Percentiles rank a stretch among this genome's conserved stretches.
Conservation (phyloP, 2,329 filamentous ascomycete genomes). For the Fusarium begoniae region DNA sequence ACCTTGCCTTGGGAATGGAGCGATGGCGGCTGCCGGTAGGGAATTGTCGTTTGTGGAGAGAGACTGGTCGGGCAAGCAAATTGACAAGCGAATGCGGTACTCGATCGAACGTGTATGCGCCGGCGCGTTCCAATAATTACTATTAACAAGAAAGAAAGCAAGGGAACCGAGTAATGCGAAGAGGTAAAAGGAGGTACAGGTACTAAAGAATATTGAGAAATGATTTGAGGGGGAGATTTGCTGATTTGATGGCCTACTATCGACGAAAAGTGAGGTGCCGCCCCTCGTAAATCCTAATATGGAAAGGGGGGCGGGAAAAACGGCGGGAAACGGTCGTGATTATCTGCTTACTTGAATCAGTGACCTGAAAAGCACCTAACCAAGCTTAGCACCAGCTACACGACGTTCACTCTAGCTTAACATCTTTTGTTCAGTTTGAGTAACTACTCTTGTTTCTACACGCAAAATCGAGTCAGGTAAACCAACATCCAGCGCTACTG, state of each 20-base stretch:
- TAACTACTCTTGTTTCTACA: constrained; percentile 1
- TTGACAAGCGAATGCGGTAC: constrained; percentile 9
- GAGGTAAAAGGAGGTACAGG: constrained; percentile 19
- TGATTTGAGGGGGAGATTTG: constrained; percentile 29
- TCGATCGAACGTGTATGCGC: constrained; percentile 12
- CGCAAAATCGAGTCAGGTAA: constrained; percentile 13
- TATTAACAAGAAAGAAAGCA: constrained; percentile 12
- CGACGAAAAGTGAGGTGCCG: constrained; percentile 20
- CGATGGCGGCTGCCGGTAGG: constrained; percentile 5
- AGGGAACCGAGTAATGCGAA: neutral
- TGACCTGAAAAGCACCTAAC: neutral
- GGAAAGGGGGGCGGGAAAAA: constrained; percentile 33
- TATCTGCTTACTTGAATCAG: constrained; percentile 23
- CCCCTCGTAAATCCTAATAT: constrained; percentile 17
- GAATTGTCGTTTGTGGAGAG: constrained; percentile 27
- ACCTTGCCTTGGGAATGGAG: constrained; percentile 20
- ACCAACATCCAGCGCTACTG: constrained; percentile 13
- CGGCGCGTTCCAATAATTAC: constrained; percentile 4
- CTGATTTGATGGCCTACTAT: constrained; percentile 26
- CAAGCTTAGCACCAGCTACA: neutral
- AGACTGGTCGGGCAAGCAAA: constrained; percentile 22
- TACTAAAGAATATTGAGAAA: constrained; percentile 12
- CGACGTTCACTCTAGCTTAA: neutral
- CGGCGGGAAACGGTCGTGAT: constrained; percentile 23
- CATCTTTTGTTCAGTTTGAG: neutral